Base-by-base conservation (phyloP, 352 stramenopile species). In the Phytophthora pistaciae region DNA sequence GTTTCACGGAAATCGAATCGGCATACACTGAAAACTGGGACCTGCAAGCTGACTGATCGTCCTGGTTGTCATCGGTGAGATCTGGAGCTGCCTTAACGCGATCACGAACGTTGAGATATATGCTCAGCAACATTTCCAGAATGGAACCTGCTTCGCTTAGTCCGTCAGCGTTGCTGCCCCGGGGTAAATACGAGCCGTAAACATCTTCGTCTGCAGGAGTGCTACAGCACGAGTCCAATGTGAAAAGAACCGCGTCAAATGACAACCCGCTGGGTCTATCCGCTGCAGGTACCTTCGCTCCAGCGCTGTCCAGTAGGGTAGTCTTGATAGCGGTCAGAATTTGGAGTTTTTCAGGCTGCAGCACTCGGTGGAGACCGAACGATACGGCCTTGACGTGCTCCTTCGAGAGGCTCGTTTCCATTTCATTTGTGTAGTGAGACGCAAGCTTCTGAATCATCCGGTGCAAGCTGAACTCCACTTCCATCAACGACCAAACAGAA, bases 391-490 rank as follows among this genome's bases (percentile, higher is more conserved):
- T 70, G 29, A 82, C 21, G 55, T 83, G 77, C 27, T 77, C 70
- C 52, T 87, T 85, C 13, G 80, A 79, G 2, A 85, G 55, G 11
- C 61, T 78, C 21, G 72, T 65, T 18, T 67, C 70, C 55, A 78
- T 76, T 27, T 80, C 58, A 9, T 65, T 79, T 18, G 58, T 38
- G 31, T 70, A 74, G 8, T 70, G 71, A 14, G 67, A 60, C 42
- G 68, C 29, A 48, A 84, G 23, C 53, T 83, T 88, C 13, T 78
- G 78, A 18, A 85, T 27, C 68, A 90, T 72, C 11, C 82, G 79
- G 46, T 88, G 69, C 25, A 90, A 66, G 48, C 70, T 80, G n/a
- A 90, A 85, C 55, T 87, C 78, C 31, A 87, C 67, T 70, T 90
- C 82, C 50, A 90, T 74, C 38, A 90, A 70, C 20, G 69, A 75